Evolutionary conservation across 805 yeast species (phyloP), one percentile per base, ranked within the genome.

Genomic region (Saccharomycopsis selenospora): DNA sequence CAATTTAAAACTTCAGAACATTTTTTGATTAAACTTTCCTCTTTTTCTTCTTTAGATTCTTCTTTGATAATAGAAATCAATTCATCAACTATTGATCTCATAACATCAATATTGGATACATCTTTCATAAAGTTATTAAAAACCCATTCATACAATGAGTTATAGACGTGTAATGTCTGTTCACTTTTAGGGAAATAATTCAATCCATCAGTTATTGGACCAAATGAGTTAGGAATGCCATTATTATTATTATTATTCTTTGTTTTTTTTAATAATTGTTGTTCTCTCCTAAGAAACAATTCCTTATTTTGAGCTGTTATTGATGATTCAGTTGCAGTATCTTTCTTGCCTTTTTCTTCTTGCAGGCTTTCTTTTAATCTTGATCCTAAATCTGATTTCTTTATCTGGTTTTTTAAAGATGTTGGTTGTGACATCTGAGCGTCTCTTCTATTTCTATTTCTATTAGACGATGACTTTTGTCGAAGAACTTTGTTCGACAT

Each of bases 401-500:
- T 65, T n/a, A 90, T 71, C 51, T 72, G 77, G 3, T 95, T 95
- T 7, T 69, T 75, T 59, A 89, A 67, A 0, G 95, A 79, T 49
- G 78, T 78, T 0, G 96, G 96, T 42, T 74, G 78, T 2, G 83
- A 79, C 11, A 68, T 60, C 22, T 74, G 79, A 3, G 76, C 77
- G 45, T 71, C 77, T 42, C 58, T 61, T 13, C 57, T 57, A 6
- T 69, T 70, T 43, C 64, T 68, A 40, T 69, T 60, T 41, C 62
- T 66, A 52, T 60, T 64, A 43, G 74, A 72, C 45, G 76, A 61
- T 33, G 78, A 66, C 60, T 82, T 87, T 52, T 73, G 76, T 53
- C 72, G 67, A 25, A 81, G 70, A 52, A 86, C 91, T 67, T 81
- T 81, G 57, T 81, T 84, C 45, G 95, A 75, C 89, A 86, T 82